Evolutionary conservation across 176 grass and related monocot genomes (phyloP).

Genomic region (Carex myosuroides): DNA sequence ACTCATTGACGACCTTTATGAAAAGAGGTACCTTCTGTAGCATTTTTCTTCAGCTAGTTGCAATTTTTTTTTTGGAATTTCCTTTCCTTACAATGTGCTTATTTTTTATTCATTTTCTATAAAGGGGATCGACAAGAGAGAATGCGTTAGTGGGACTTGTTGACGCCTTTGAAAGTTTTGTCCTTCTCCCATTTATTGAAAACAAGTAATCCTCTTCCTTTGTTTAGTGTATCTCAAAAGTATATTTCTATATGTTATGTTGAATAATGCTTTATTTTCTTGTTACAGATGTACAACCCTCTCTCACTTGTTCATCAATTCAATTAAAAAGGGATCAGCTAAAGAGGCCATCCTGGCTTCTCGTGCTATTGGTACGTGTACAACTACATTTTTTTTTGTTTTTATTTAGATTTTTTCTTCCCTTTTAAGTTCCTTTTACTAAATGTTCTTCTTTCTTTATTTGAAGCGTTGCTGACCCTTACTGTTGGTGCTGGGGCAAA

Average conservation of each 20-base stretch:
- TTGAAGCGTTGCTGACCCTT: slow-evolving; percentile 55
- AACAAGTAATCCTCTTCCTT: slow-evolving; percentile 43
- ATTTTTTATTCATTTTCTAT: slow-evolving; percentile 9
- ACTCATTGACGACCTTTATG: slow-evolving; percentile 80
- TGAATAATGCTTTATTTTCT: not conserved
- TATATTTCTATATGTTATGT: not conserved
- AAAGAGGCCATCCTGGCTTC: slow-evolving; percentile 67
- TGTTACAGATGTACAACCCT: slow-evolving; percentile 66
- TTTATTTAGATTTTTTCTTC: not conserved
- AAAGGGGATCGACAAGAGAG: slow-evolving; percentile 72
- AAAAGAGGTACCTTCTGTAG: slow-evolving; percentile 65
- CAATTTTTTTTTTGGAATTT: not conserved
- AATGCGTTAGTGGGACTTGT: slow-evolving; percentile 44
- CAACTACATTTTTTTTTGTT: not conserved
- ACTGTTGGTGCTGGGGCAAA: slow-evolving; percentile 48
- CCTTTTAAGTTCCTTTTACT: not conserved
- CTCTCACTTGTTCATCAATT: slow-evolving; percentile 66
- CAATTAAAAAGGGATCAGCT: slow-evolving; percentile 63
- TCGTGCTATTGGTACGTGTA: slow-evolving; percentile 45
- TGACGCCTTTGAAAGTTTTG: slow-evolving; percentile 74
- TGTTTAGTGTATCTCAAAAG: not conserved
- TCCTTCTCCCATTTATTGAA: slow-evolving; percentile 56
- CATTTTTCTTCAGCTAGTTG: not conserved
- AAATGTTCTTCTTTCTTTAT: not conserved
- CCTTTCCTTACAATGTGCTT: not conserved